Percentiles rank a stretch among this genome's conserved stretches.
These are phyloP conservation scores for Penicillium longicatenatum DNA, from an alignment of 495 filamentous ascomycete species.

Conservation along the genomic window DNA sequence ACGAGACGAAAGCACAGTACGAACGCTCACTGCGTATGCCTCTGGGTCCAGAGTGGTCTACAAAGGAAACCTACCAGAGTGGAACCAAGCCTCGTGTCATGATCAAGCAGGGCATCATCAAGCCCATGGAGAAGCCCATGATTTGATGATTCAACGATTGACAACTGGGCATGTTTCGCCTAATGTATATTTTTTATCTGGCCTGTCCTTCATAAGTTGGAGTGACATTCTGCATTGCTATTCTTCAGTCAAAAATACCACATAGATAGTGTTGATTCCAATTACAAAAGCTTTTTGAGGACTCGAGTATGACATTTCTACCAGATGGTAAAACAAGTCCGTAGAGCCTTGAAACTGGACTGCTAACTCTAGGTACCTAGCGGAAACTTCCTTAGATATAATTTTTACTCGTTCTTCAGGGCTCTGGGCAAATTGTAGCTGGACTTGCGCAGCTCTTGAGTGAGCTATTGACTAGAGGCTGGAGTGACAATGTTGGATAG, in stretches of 20 bases:
- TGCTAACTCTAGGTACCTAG: too few relatives aligned
- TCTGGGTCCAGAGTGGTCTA: conserved; percentile 91
- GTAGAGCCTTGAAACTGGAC: too few relatives aligned
- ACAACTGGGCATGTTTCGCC: neutral
- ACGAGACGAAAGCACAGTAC: conserved; percentile 85
- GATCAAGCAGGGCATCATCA: conserved; percentile 90
- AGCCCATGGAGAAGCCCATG: conserved; percentile 80
- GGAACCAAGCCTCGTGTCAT: conserved; percentile 88
- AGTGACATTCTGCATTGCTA: neutral
- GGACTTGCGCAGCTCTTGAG: neutral
- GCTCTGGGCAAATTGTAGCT: too few relatives aligned
- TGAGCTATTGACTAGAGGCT: too few relatives aligned
- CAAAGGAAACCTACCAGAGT: conserved; percentile 89
- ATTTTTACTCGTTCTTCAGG: too few relatives aligned
- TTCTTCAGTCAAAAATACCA: conserved; percentile 4
- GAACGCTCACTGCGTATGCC: conserved; percentile 85
- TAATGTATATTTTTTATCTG: conserved; percentile 11
- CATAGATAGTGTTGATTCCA: conserved; percentile 1
- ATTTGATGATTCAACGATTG: conserved; percentile 35
- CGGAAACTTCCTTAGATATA: too few relatives aligned
- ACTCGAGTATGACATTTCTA: neutral
- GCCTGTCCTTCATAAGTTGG: neutral
- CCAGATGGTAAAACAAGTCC: too few relatives aligned
- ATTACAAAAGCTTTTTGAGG: neutral
- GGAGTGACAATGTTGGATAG: too few relatives aligned